These are phyloP conservation scores for Rutstroemia sydowiana DNA, from an alignment of 2,329 filamentous ascomycete genomes.

Conservation along the genomic window DNA sequence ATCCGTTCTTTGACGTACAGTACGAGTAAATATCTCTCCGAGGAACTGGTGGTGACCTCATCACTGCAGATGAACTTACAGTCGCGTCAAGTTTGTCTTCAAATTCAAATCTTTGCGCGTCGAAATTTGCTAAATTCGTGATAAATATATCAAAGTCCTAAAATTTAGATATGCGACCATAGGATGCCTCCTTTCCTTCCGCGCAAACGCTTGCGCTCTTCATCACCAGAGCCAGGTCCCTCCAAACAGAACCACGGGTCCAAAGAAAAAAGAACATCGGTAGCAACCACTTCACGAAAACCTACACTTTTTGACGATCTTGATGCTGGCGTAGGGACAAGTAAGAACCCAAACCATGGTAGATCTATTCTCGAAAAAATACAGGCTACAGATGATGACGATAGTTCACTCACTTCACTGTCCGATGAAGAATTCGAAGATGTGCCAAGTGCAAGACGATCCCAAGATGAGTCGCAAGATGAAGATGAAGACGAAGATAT, in stretches of 20 bases:
- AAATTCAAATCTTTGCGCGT: not conserved
- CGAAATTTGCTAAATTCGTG: not conserved
- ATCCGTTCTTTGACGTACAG: too few species aligned
- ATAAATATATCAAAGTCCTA: not conserved
- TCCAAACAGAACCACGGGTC: slow-evolving; percentile 5
- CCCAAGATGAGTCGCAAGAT: slow-evolving; percentile 37
- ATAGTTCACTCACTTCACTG: slow-evolving; percentile 28
- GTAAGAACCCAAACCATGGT: slow-evolving; percentile 36
- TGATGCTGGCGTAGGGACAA: slow-evolving; percentile 36
- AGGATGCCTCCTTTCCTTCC: slow-evolving; percentile 61
- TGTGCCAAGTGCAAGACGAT: slow-evolving; percentile 36
- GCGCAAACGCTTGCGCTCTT: slow-evolving; percentile 56
- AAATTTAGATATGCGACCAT: not conserved
- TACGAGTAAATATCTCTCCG: not conserved
- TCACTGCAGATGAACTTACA: not conserved
- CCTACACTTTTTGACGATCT: slow-evolving; percentile 54
- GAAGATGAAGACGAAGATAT: slow-evolving; percentile 43
- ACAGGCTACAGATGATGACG: slow-evolving; percentile 37
- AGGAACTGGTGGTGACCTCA: not conserved
- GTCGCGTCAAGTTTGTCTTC: not conserved
- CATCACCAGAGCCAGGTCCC: slow-evolving; percentile 30
- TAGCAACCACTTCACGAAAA: slow-evolving; percentile 38
- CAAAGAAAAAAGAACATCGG: slow-evolving; percentile 16
- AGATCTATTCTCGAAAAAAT: slow-evolving; percentile 39
- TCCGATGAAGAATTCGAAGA: slow-evolving; percentile 50